Base-by-base conservation (phyloP, 805 yeast genomes). In the Grigorovia yakushimaensis region DNA sequence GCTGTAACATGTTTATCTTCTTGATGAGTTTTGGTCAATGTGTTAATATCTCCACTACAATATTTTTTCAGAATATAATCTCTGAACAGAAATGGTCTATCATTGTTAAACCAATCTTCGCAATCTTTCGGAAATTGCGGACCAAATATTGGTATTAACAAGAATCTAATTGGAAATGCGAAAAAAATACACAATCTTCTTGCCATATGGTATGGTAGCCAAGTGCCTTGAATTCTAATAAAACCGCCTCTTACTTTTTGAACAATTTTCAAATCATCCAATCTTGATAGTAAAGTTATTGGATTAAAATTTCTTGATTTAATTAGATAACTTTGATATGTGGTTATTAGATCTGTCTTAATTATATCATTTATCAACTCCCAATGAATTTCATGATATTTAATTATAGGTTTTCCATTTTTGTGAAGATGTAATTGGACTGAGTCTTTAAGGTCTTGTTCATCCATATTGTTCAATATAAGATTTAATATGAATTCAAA, bases 201-300 rank as follows among this genome's bases (percentile, higher is more conserved):
- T 20, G 94, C 88, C 1, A 84, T 70, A 9, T 74, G 76, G 58
- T 67, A 82, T 2, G 95, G 91, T 37, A 88, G 67, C 96, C 96
- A 89, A 9, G 96, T 87, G 3, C 97, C 97, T 67, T 88, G 97
- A 54, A 89, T 87, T 69, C 88, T 88, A 53, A 88, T 73, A 57
- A 79, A 87, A 2, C 97, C 97, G 42, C 97, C 97, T 47, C 96
- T 71, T n/a, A 88, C 86, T 39, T 95, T 74, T 54, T 78, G 78
- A 36, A 68, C 57, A 11, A 55, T 48, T 23, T 55, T 52, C n/a
- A 54, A 51, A 19, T 56, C 45, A 15, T 53, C 43, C 17, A 46
- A 43, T 15, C 43, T 13, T 51, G 39, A 20, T 46, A 44, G 17
- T n/a, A 54, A 21, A 10, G 53, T 52, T 2, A 49, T 43, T 18